A percentile compares a stretch with the other conserved stretches of the same genome.
Conservation (phyloP, 306 rosid genomes). For the Fragaria vesca region DNA sequence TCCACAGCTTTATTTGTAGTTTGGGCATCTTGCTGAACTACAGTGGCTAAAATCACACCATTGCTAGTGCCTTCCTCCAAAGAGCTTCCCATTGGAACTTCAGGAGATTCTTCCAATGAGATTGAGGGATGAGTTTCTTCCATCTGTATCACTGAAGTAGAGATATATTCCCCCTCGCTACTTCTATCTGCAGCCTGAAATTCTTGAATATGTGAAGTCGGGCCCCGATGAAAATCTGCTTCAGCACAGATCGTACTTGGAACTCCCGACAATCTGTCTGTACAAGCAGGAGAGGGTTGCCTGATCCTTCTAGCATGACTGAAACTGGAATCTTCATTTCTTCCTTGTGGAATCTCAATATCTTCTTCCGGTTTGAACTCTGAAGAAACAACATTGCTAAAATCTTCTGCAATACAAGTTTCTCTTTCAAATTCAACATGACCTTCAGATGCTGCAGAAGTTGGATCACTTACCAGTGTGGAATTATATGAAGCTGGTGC, state of each 20-base stretch:
- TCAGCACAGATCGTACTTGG: slow-evolving; percentile 25
- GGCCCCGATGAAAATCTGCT: slow-evolving; percentile 10
- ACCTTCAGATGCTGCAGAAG: background rate
- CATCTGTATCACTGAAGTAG: slow-evolving; percentile 14
- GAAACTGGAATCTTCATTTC: slow-evolving; percentile 21
- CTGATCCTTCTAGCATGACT: background rate
- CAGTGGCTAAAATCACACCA: slow-evolving; percentile 28
- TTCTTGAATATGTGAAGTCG: slow-evolving; percentile 10
- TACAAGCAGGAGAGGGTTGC: slow-evolving; percentile 17
- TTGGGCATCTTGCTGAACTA: slow-evolving; percentile 31
- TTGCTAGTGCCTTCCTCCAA: slow-evolving; percentile 22
- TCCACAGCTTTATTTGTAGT: slow-evolving; percentile 27
- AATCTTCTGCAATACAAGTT: slow-evolving; percentile 1
- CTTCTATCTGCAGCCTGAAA: slow-evolving; percentile 12
- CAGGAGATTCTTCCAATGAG: slow-evolving; percentile 36
- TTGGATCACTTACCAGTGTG: slow-evolving; percentile 11
- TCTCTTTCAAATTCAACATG: slow-evolving; percentile 8
- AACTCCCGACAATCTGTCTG: slow-evolving; percentile 25
- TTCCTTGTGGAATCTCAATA: slow-evolving; percentile 17
- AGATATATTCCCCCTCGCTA: slow-evolving; percentile 10
- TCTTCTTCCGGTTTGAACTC: slow-evolving; percentile 18
- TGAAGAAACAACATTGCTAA: slow-evolving; percentile 13
- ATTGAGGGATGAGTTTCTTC: slow-evolving; percentile 33
- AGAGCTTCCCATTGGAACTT: slow-evolving; percentile 32
- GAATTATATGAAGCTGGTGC: slow-evolving; percentile 19